Evolutionary conservation across 2,329 filamentous ascomycete genomes (phyloP).

Genomic region (Hymenotorrendiella dingleyae): DNA sequence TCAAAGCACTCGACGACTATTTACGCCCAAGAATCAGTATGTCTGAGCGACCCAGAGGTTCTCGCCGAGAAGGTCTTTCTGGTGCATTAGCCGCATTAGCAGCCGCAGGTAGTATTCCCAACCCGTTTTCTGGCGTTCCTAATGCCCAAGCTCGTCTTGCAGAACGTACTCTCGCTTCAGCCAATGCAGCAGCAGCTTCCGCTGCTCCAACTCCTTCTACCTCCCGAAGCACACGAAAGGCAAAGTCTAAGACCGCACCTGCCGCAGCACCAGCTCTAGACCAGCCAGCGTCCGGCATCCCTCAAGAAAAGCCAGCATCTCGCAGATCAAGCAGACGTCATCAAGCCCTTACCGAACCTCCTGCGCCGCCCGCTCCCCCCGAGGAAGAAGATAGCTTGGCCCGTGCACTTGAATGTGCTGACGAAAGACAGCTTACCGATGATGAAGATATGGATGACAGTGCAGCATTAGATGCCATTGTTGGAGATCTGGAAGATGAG

Average conservation of each 20-base stretch:
- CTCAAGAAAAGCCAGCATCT: slow-evolving; percentile 51
- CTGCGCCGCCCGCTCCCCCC: slow-evolving; percentile 45
- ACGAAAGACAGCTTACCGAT: slow-evolving; percentile 78
- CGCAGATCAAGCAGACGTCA: slow-evolving; percentile 61
- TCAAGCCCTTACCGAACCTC: slow-evolving; percentile 45
- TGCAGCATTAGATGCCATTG: slow-evolving; percentile 72
- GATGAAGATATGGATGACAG: slow-evolving; percentile 62
- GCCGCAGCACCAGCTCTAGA: slow-evolving; percentile 40
- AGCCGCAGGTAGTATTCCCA: slow-evolving; percentile 60
- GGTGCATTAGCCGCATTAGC: slow-evolving; percentile 72
- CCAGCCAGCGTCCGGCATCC: slow-evolving; percentile 35
- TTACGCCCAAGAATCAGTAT: slow-evolving; percentile 81
- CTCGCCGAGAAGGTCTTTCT: slow-evolving; percentile 57
- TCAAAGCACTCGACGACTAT: slow-evolving; percentile 95
- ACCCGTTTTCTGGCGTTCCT: slow-evolving; percentile 32
- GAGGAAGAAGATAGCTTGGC: slow-evolving; percentile 57
- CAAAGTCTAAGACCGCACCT: slow-evolving; percentile 41
- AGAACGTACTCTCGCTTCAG: slow-evolving; percentile 25
- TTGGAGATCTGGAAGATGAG: slow-evolving; percentile 86
- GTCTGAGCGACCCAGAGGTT: slow-evolving; percentile 64
- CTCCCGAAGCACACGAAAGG: slow-evolving; percentile 27
- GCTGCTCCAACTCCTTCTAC: slow-evolving; percentile 34
- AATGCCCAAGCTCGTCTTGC: slow-evolving; percentile 25
- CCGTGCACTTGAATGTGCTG: slow-evolving; percentile 81
- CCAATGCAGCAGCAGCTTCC: slow-evolving; percentile 28